Evolutionary conservation across 495 filamentous ascomycete species (phyloP), one percentile per base, ranked within the genome.

Genomic region (Neurospora tetraspora): DNA sequence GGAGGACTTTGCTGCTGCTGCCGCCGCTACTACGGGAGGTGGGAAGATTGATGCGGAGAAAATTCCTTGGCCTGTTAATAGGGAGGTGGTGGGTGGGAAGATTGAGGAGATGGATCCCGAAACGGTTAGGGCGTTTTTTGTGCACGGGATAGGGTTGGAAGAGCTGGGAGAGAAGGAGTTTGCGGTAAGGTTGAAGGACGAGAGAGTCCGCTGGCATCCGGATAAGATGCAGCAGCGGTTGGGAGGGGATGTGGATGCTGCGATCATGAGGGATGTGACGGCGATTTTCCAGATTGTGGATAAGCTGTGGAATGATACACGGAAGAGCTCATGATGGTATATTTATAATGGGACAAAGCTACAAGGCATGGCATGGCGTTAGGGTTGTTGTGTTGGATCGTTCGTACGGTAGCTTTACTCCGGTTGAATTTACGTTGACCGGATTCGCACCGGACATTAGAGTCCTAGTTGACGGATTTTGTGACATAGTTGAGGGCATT

Each of bases 141-240:
- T 85, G 43, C 69, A 79, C 39, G 84, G 84, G 3, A 74, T 85
- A 39, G 80, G 75, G 38, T 70, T 82, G 71, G 81, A 80, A n/a
- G 91, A 94, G 83, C 81, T 94, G 3, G 83, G 83, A 2, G 85
- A 86, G 72, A 88, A 89, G 68, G 86, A 87, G 39, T 79, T 94
- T 39, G 73, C 86, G 65, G 83, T 85, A 20, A 84, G 88, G 37
- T 82, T 99, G 43, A 98, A 97, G 82, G 80, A 86, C 20, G 96
- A 99, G 83, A 88, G 96, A 43, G 89, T 98, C 11, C 84, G 94
- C 11, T 99, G 96, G 96, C 96, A 99, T 87, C 96, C 96, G 11
- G 96, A 99, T 82, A 99, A 98, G 85, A 92, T 98, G 39, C 93
- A 97, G 85, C 96, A 98, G 82, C 88, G 90, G 68, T 89, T 94